Conservation (phyloP, 495 filamentous ascomycete genomes). For the Venustampulla echinocandica region DNA sequence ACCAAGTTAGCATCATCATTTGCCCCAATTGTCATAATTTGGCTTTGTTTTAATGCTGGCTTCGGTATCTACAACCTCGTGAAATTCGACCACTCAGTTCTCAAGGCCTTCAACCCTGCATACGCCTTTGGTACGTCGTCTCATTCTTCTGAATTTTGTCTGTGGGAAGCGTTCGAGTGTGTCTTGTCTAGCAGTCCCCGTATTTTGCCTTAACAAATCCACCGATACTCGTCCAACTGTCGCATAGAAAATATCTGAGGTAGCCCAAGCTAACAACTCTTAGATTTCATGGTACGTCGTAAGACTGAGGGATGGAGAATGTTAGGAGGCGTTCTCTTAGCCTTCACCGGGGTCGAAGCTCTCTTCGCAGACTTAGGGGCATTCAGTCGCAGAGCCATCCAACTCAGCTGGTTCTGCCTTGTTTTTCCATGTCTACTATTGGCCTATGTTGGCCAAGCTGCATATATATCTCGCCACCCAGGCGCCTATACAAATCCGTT, state of each 20-base stretch:
- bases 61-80: slow-evolving; percentile 64
- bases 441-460: slow-evolving; percentile 65
- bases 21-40: slow-evolving; percentile 63
- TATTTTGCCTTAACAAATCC: too few relatives aligned
- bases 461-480: slow-evolving; percentile 52
- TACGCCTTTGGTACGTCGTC: slow-evolving; percentile 36
- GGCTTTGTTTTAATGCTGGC: slow-evolving; percentile 55
- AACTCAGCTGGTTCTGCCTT: slow-evolving; percentile 56
- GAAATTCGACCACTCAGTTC: slow-evolving; percentile 49
- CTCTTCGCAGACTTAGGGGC: slow-evolving; percentile 67
- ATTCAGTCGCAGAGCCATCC: slow-evolving; percentile 51
- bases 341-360: slow-evolving; percentile 67
- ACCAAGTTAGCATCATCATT: slow-evolving; percentile 53
- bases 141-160: neutral
- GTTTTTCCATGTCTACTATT: slow-evolving; percentile 59
- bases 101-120: slow-evolving; percentile 60
- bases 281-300: slow-evolving; percentile 48
- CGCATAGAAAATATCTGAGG: neutral
- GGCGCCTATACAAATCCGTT: slow-evolving; percentile 62
- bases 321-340: slow-evolving; percentile 59
- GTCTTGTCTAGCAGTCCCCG: too few relatives aligned
- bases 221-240: too few relatives aligned
- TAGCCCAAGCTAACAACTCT: too few relatives aligned
- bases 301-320: slow-evolving; percentile 53
- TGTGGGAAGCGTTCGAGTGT: too few relatives aligned